Conservation (phyloP, 495 filamentous ascomycete species). For the Lasiosphaeria miniovina region DNA sequence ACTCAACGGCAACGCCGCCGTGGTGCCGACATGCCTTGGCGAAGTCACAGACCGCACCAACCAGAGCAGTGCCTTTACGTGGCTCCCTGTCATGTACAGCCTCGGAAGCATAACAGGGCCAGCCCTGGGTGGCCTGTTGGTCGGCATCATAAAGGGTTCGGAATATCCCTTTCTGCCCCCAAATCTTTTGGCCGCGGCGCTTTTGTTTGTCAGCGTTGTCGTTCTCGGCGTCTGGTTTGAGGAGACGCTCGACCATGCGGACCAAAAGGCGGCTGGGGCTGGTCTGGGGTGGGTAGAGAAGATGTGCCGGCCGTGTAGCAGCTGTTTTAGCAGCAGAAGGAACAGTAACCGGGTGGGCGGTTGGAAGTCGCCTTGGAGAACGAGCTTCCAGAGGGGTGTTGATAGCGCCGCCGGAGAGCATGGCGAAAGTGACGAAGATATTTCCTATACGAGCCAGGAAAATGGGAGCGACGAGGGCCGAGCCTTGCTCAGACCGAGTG, state of each 20-base stretch:
- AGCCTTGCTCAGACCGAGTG: constrained; percentile 18
- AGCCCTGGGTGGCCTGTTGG: constrained; percentile 79
- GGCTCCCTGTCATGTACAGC: constrained; percentile 89
- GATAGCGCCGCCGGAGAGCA: constrained; percentile 40
- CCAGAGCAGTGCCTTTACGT: constrained; percentile 86
- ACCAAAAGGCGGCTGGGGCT: constrained; percentile 29
- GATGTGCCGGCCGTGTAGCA: constrained; percentile 8
- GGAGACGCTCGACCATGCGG: constrained; percentile 76
- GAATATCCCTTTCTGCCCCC: constrained; percentile 79
- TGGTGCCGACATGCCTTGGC: constrained; percentile 89
- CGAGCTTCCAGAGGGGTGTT: constrained; percentile 21
- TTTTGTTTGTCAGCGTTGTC: constrained; percentile 71
- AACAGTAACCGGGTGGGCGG: constrained; percentile 3
- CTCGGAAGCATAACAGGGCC: constrained; percentile 91
- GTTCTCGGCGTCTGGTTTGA: constrained; percentile 75
- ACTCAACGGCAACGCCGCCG: constrained; percentile 81
- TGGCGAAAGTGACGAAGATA: constrained; percentile 27
- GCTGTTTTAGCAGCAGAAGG: constrained; percentile 15
- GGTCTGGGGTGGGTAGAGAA: constrained; percentile 19
- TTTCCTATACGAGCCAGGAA: constrained; percentile 25
- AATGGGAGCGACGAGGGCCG: constrained; percentile 27
- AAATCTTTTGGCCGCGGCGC: constrained; percentile 68
- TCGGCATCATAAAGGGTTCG: constrained; percentile 52
- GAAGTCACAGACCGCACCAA: constrained; percentile 95
- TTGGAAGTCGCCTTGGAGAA: constrained; percentile 31